Evolutionary conservation across 1,139 yeast genomes (phyloP).

Genomic region (Saccharomyces hybrid): DNA sequence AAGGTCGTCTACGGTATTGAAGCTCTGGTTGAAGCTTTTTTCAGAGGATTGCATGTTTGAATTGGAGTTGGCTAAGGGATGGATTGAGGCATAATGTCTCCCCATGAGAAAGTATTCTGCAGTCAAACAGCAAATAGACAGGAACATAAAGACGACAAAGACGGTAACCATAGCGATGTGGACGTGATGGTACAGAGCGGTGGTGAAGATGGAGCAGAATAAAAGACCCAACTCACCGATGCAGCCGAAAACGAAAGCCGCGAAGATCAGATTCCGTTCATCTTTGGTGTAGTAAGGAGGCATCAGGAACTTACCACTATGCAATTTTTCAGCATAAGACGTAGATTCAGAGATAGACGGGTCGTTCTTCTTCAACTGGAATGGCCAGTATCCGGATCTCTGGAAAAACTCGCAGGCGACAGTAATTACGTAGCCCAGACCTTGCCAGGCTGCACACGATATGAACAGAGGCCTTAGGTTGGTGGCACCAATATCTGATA

Average conservation of each 20-base stretch:
- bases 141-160: constrained; percentile 63
- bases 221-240: constrained; percentile 74
- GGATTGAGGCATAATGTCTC: constrained; percentile 37
- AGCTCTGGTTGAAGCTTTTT: neutral
- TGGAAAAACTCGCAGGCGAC: constrained; percentile 32
- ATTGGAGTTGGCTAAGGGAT: constrained; percentile 20
- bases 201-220: constrained; percentile 68
- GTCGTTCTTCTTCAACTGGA: constrained; percentile 9
- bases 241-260: constrained; percentile 36
- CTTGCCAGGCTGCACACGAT: constrained; percentile 72
- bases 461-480: constrained; percentile 77
- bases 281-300: constrained; percentile 35
- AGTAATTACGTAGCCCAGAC: constrained; percentile 65
- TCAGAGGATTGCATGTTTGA: neutral
- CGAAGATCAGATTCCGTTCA: constrained; percentile 34
- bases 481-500: constrained; percentile 83
- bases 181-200: constrained; percentile 48
- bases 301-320: constrained; percentile 19
- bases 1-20: constrained; percentile 26
- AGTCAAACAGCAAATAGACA: constrained; percentile 55
- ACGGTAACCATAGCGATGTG: constrained; percentile 68
- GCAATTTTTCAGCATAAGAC: constrained; percentile 12
- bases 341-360: neutral
- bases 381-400: constrained; percentile 11
- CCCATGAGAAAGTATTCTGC: constrained; percentile 58